phyloP scores from a whole-genome alignment of 2,329 filamentous ascomycete genomes.

The Hypoxylon sp. region DNA sequence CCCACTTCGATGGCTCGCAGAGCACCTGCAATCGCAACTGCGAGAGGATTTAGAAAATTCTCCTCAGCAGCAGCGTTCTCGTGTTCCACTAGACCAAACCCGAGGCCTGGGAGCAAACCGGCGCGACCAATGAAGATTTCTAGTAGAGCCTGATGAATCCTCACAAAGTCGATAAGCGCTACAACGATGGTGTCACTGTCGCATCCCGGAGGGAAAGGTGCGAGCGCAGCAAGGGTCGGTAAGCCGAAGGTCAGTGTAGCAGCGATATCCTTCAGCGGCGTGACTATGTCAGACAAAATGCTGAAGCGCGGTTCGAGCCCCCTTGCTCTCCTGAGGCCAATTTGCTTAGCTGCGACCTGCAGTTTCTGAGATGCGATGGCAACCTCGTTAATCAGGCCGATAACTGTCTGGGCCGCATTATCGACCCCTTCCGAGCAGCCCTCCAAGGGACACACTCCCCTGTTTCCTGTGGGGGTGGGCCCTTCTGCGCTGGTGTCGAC shows the following conservation, averaged over 20 bases:
- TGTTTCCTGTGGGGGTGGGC: not conserved
- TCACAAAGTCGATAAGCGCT: constrained; percentile 32
- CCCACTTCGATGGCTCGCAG: constrained; percentile 25
- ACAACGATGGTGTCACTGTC: constrained; percentile 33
- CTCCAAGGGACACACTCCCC: constrained; percentile 12
- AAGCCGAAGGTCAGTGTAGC: constrained; percentile 7
- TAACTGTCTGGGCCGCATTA: constrained; percentile 17
- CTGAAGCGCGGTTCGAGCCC: constrained; percentile 14
- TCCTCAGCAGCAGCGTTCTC: not conserved
- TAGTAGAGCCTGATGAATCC: constrained; percentile 28
- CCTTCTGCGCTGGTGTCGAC: constrained; percentile 7
- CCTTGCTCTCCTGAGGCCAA: constrained; percentile 14
- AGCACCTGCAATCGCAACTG: constrained; percentile 22
- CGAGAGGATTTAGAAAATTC: constrained; percentile 26
- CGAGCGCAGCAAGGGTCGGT: constrained; percentile 9
- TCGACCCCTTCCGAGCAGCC: constrained; percentile 25
- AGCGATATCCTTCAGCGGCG: constrained; percentile 10
- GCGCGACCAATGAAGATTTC: constrained; percentile 29
- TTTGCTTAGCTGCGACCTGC: constrained; percentile 17
- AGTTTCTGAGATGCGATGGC: constrained; percentile 27
- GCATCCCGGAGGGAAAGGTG: constrained; percentile 22
- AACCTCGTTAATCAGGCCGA: constrained; percentile 23
- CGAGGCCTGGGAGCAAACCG: constrained; percentile 14
- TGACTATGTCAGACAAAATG: constrained; percentile 1
- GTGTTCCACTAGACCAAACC: constrained; percentile 7